Evolutionary conservation across 2,329 filamentous ascomycete genomes (phyloP).

Genomic region (Fusarium lateritium): DNA sequence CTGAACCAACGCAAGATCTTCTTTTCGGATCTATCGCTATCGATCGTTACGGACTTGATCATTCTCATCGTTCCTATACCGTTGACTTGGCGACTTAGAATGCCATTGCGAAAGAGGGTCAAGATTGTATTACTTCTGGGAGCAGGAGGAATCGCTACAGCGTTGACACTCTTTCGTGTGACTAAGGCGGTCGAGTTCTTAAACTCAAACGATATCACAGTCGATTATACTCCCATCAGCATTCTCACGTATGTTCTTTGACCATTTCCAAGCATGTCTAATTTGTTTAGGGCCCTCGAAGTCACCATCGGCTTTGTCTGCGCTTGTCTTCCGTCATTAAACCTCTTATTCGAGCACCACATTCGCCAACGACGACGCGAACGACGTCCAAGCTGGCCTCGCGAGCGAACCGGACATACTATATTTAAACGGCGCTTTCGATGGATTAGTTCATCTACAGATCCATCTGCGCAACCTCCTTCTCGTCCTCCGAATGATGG

Average conservation of each 20-base stretch:
- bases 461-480: conserved; percentile 7
- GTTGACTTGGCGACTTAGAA: conserved; percentile 33
- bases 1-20: conserved; percentile 54
- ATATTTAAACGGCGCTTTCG: conserved; percentile 29
- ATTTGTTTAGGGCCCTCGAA: conserved; percentile 27
- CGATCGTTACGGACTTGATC: conserved; percentile 40
- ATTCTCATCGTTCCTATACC: conserved; percentile 39
- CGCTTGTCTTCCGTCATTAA: conserved; percentile 42
- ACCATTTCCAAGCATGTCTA: not conserved
- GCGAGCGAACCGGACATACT: not conserved
- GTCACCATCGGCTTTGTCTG: conserved; percentile 44
- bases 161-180: conserved; percentile 32
- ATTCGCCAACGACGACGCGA: conserved; percentile 27
- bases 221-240: conserved; percentile 35
- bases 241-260: conserved; percentile 35
- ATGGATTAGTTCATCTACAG: conserved; percentile 33
- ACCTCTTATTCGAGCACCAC: conserved; percentile 35
- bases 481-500: conserved; percentile 8
- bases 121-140: conserved; percentile 42
- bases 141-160: conserved; percentile 43
- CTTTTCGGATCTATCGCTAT: conserved; percentile 33
- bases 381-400: conserved; percentile 4
- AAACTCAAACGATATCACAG: conserved; percentile 39
- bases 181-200: conserved; percentile 28
- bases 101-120: conserved; percentile 38